phyloP scores from a whole-genome alignment of 2,329 filamentous ascomycete genomes.

The Fusarium fujikuroi region DNA sequence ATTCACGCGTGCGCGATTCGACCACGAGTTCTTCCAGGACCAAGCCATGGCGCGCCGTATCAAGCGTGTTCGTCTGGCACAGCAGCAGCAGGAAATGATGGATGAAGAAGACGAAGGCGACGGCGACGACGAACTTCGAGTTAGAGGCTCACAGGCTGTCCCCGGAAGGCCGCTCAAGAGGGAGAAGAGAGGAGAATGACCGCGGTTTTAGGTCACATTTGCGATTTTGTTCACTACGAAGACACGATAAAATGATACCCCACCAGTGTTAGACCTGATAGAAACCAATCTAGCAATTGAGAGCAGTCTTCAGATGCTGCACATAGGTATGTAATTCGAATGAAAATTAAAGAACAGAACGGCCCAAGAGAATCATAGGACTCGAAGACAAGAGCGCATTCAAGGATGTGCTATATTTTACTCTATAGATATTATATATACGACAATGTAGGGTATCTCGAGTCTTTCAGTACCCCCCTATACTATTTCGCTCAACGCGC shows the following conservation, averaged over 20 bases:
- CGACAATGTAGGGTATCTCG: constrained; percentile 18
- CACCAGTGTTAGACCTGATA: constrained; percentile 1
- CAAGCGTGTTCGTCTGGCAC: constrained; percentile 61
- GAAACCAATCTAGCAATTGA: background rate
- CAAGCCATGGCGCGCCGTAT: constrained; percentile 67
- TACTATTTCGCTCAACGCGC: background rate
- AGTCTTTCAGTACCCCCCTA: constrained; percentile 4
- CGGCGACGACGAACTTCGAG: constrained; percentile 38
- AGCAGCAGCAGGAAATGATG: constrained; percentile 55
- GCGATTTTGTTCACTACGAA: constrained; percentile 19
- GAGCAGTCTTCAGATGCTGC: background rate
- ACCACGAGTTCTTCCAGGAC: constrained; percentile 66
- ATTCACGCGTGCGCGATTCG: constrained; percentile 53
- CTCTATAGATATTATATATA: constrained; percentile 11
- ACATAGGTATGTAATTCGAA: background rate
- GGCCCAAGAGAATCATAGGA: background rate
- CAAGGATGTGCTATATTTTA: background rate
- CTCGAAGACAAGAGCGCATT: background rate
- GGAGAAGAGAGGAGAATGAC: constrained; percentile 29
- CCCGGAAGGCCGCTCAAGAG: constrained; percentile 40
- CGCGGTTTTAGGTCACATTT: background rate
- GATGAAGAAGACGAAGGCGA: constrained; percentile 44
- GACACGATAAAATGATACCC: constrained; percentile 39
- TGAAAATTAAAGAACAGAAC: background rate
- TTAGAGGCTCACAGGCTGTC: constrained; percentile 40